phyloP scores from a whole-genome alignment of 306 rosid genomes.

The Rosa lucieae region DNA sequence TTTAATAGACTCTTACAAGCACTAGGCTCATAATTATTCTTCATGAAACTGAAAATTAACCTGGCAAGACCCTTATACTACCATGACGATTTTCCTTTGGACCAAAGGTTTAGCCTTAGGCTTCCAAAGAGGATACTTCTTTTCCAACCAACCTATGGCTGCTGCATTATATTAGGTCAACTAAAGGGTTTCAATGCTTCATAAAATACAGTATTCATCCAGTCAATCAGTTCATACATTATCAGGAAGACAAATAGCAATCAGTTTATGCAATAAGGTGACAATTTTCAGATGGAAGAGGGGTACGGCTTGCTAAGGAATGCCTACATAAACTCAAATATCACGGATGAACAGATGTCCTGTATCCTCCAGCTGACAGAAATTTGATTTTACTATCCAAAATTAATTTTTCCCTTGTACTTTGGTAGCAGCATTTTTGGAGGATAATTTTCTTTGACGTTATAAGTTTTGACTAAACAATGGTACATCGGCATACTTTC shows the following conservation, averaged over 20 bases:
- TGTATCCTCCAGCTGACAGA: constrained; percentile 65
- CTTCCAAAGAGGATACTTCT: no score
- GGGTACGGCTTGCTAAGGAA: constrained; percentile 60
- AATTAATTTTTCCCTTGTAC: constrained; percentile 7
- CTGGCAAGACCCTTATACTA: no score
- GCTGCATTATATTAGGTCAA: background rate
- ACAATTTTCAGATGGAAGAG: constrained; percentile 73
- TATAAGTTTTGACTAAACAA: constrained; percentile 72
- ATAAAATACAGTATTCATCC: background rate
- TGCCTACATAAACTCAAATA: constrained; percentile 46
- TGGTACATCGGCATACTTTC: constrained; percentile 75
- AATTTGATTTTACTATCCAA: constrained; percentile 1
- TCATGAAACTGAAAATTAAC: no score
- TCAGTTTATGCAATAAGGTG: background rate
- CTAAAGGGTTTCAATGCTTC: background rate
- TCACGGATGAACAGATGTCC: constrained; percentile 51
- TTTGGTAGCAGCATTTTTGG: background rate
- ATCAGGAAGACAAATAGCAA: background rate
- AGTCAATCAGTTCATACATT: background rate
- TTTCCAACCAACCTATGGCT: no score
- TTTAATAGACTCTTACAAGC: no score
- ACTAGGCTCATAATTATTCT: no score
- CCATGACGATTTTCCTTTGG: no score
- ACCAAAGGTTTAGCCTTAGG: no score
- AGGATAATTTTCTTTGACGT: constrained; percentile 51